Percentiles rank a stretch among this genome's conserved stretches.
These are phyloP conservation scores for Solanum chmielewskii DNA, from an alignment of 257 asterid species.

Conservation along the genomic window DNA sequence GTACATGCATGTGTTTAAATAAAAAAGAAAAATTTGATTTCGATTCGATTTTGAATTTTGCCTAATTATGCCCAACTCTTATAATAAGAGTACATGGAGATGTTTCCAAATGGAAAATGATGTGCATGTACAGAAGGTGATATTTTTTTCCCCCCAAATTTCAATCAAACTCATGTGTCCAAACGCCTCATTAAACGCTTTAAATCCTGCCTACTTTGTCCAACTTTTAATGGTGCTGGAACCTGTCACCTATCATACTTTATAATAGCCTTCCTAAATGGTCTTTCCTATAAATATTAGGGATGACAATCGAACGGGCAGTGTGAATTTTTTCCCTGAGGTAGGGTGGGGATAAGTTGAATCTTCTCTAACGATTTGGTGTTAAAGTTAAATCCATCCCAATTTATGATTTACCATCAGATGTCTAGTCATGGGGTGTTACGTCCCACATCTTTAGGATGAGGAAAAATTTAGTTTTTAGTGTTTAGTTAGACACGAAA, in stretches of 20 bases:
- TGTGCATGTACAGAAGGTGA: neutral
- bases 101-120: neutral
- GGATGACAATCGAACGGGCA: neutral
- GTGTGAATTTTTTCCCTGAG: fast-evolving
- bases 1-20: neutral
- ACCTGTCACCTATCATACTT: neutral
- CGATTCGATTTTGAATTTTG: neutral
- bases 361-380: neutral
- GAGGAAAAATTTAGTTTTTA: neutral
- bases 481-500: neutral
- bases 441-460: neutral
- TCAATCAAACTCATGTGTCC: neutral
- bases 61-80: neutral
- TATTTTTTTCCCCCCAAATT: neutral
- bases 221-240: neutral
- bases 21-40: neutral
- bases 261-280: neutral
- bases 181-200: neutral
- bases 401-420: neutral
- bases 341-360: neutral
- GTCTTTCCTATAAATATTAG: neutral
- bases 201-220: neutral
- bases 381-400: fast-evolving
- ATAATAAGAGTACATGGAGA: neutral
- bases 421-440: neutral